Evolutionary conservation across 2,329 filamentous ascomycete species (phyloP).

Genomic region (Tolypocladium amazonense): DNA sequence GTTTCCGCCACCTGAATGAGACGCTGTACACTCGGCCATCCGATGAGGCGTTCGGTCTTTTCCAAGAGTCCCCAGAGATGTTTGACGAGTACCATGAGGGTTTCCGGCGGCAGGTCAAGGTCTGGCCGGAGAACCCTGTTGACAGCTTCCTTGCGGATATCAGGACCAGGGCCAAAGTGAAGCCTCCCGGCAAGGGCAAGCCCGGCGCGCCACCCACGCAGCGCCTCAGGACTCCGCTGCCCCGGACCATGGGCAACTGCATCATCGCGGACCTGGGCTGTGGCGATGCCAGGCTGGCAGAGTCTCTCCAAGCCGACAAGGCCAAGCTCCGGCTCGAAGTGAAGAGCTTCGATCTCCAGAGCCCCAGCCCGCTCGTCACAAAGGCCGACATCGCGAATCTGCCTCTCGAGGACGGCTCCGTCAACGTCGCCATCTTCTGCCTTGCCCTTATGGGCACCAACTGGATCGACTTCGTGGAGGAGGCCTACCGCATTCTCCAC

Average conservation of each 20-base stretch:
- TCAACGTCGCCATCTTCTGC: constrained; percentile 90
- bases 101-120: constrained; percentile 88
- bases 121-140: constrained; percentile 95
- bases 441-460: constrained; percentile 98
- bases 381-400: constrained; percentile 81
- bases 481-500: constrained; percentile 82
- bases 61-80: constrained; percentile 78
- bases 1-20: constrained; percentile 96
- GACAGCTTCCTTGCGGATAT: constrained; percentile 73
- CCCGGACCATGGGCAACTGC: constrained; percentile 60
- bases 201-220: constrained; percentile 16
- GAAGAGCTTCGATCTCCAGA: constrained; percentile 79
- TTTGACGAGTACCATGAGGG: constrained; percentile 95
- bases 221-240: constrained; percentile 40
- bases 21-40: constrained; percentile 92
- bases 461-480: constrained; percentile 93
- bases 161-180: constrained; percentile 51
- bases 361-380: constrained; percentile 65
- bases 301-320: constrained; percentile 51
- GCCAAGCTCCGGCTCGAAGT: constrained; percentile 63
- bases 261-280: constrained; percentile 88
- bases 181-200: constrained; percentile 18
- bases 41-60: constrained; percentile 69
- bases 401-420: constrained; percentile 61
- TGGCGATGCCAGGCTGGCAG: constrained; percentile 76